These are phyloP conservation scores for Eucalyptus dawsonii DNA, from an alignment of 345 rosid genomes.

Conservation along the genomic window DNA sequence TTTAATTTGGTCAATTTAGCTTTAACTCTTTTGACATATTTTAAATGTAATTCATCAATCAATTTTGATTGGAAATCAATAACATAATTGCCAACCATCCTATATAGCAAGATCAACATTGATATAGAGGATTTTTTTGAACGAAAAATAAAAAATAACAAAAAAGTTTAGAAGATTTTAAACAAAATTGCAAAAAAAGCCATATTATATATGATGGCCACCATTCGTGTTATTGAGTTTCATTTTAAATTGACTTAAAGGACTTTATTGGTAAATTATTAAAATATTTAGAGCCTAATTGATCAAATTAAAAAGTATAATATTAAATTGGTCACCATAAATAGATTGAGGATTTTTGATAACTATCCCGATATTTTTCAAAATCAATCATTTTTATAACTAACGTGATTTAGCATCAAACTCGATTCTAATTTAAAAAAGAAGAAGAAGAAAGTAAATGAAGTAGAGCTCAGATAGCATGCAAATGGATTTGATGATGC, in stretches of 20 bases:
- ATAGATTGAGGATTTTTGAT: too few relatives aligned
- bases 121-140: background rate
- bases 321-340: too few relatives aligned
- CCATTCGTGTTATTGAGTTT: accelerated
- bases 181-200: background rate
- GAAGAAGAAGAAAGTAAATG: background rate
- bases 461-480: background rate
- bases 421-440: background rate
- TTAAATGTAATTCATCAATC: accelerated
- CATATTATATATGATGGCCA: accelerated
- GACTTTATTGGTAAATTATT: too few relatives aligned
- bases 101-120: accelerated
- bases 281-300: too few relatives aligned
- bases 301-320: too few relatives aligned
- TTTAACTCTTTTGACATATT: too few relatives aligned
- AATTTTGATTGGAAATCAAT: too few relatives aligned
- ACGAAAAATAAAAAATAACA: too few relatives aligned
- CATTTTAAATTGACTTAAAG: accelerated
- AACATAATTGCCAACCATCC: accelerated
- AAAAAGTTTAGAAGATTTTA: too few relatives aligned
- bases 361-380: background rate
- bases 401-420: background rate
- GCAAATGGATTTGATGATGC: background rate
- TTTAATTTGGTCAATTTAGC: too few relatives aligned
- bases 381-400: background rate